Base-by-base conservation (phyloP, 257 asterid genomes). In the Parsonsia alboflavescens region DNA sequence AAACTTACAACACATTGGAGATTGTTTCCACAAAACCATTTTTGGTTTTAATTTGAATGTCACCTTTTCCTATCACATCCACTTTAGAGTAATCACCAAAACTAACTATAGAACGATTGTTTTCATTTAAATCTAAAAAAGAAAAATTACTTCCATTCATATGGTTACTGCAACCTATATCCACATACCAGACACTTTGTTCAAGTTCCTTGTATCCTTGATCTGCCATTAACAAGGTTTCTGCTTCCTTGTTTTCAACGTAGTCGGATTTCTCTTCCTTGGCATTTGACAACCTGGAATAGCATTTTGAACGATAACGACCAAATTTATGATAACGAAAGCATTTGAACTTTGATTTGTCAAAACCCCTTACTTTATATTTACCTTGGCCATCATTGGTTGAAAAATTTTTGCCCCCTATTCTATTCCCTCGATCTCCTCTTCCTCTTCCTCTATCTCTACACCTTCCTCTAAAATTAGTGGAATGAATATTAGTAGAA, bases 131-230 rank as follows among this genome's bases (percentile, higher is more conserved):
- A 0, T 78, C 0, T 16, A 59, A 66, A 56, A 82, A 78, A 13
- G 7, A 0, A 0, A 10, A 2, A 22, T 72, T 75, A 16, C 48
- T 46, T 28, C 76, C 36, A 44, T 64, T 10, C 75, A 81, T 64
- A 26, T 74, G 78, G 26, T 73, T 77, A 17, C 75, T 76, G 28
- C 72, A 78, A 0, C 79, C 41, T 0, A 49, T 71, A 46, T 78
- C 83, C 12, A 78, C 22, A 33, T 78, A 75, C 82, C 63, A 81
- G 28, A 68, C 2, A 15, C 64, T 16, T 9, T 5, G 0, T 0
- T 68, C 19, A 12, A 21, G 0, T 46, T 73, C 53, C 30, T 70
- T 22, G 0, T 19, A 10, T 7, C 5, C 56, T 7, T 80, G 78
- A 2, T 12, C 17, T 7, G 41, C 74, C 76, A 77, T 71, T 36